Conservation (phyloP, 2,329 filamentous ascomycete genomes). For the Aspergillus uvarum region DNA sequence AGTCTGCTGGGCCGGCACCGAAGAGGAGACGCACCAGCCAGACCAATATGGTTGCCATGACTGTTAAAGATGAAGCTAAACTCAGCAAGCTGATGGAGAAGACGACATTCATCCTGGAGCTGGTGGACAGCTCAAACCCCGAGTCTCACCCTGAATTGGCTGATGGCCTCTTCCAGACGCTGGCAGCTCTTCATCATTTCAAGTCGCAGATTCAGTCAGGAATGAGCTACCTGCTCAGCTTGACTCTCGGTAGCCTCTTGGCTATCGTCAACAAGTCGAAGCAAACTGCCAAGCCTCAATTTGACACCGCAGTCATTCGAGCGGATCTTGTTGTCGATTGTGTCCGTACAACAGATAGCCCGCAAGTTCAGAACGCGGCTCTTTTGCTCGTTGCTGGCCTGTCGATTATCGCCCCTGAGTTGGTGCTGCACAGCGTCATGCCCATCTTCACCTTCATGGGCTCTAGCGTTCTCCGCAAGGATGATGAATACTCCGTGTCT, state of each 20-base stretch:
- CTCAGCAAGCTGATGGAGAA: conserved; percentile 68
- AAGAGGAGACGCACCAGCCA: conserved; percentile 80
- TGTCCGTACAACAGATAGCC: conserved; percentile 85
- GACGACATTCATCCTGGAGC: conserved; percentile 81
- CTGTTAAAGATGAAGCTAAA: conserved; percentile 63
- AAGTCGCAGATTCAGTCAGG: conserved; percentile 79
- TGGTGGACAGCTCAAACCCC: conserved; percentile 78
- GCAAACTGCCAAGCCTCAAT: conserved; percentile 45
- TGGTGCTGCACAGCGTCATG: conserved; percentile 96
- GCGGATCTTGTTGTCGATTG: conserved; percentile 92
- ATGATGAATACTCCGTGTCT: conserved; percentile 94
- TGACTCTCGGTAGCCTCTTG: conserved; percentile 77
- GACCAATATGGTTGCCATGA: conserved; percentile 63
- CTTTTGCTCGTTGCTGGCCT: conserved; percentile 83
- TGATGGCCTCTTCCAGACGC: conserved; percentile 73
- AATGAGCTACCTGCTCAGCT: conserved; percentile 82
- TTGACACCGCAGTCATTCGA: conserved; percentile 77
- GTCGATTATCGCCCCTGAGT: conserved; percentile 81
- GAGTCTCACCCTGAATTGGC: conserved; percentile 73
- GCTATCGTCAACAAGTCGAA: conserved; percentile 80
- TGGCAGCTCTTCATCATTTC: conserved; percentile 85
- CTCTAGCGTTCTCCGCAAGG: conserved; percentile 82
- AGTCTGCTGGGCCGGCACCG: conserved; percentile 68
- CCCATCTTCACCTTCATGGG: conserved; percentile 99
- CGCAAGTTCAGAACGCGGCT: conserved; percentile 89